Evolutionary conservation across 1,284 basidiomycete genomes (phyloP), one percentile per base, ranked within the genome.

Genomic region (Dichomitus squalens): DNA sequence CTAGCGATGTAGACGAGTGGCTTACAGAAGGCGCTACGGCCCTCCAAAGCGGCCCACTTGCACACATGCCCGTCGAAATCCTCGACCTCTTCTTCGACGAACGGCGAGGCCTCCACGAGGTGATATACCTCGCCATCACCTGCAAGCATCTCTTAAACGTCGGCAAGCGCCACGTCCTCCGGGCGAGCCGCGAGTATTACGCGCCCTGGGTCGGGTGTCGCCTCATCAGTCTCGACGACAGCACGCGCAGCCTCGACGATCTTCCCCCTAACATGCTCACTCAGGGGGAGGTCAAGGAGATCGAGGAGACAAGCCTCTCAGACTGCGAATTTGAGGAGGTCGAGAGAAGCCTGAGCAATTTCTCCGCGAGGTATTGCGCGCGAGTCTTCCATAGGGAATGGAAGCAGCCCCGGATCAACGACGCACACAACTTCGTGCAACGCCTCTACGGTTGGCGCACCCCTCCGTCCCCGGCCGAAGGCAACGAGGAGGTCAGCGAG

Each of bases 141-240:
- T 57, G 55, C 55, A 57, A 57, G 49, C 33, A 36, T 31, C 31
- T 52, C 31, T 50, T 57, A 27, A 21, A 23, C 48, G 27, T 57
- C 36, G 55, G 55, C 27, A 57, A 49, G 35, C 44, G 44, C 14
- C 55, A 57, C 55, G 21, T 57, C 44, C 55, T 57, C 33, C 55
- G 50, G 12, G 50, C 50, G 2, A 57, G 50, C n/a, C 29, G 27
- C 5, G 50, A 38, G 31, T 36, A 57, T 38, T 57, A 57, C 50
- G 55, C 55, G 12, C 55, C 50, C 18, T 57, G 55, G 55, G 55
- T 25, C 31, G 55, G 55, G 33, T 36, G 31, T 21, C 50, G 55
- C 12, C 49, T 57, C 44, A 51, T 57, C 44, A 47, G 40, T 43
- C 50, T 57, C 50, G 50, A 51, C 21, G 55, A 57, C 43, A 14